Base-by-base conservation (phyloP, 2,329 filamentous ascomycete species). In the Cytospora leucostoma region DNA sequence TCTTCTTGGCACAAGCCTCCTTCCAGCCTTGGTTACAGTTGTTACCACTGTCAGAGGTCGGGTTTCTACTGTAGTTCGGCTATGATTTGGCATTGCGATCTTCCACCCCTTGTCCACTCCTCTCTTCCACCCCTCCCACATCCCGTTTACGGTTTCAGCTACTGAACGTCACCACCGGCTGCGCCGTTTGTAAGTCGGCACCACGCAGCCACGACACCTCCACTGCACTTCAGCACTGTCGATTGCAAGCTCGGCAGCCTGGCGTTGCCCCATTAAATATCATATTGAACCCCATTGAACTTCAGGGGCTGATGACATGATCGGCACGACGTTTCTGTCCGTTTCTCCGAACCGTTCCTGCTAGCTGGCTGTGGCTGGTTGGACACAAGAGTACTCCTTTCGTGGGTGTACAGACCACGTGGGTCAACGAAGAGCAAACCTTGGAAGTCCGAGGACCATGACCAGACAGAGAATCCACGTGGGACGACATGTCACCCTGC, bases 161-260 rank as follows among this genome's bases (percentile, higher is more conserved):
- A 54, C 51, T 33, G 38, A 61, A 61, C 51, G 51, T 50, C 53
- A 55, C 32, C 38, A 55, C 44, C 44, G 49, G 58, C 58, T 61
- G 58, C 58, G 51, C 51, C 51, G 50, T 35, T 52, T 49, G 58
- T 60, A 27, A 27, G 27, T 27, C 27, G 27, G 27, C 4, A 27
- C 27, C 27, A 27, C 27, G 27, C 27, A 27, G 27, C n/a, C n/a
- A 47, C 50, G 58, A 38, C 37, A 44, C 19, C 56, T 27, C 56
- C 56, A 55, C 51, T 32, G 19, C 19, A 21, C 17, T 15, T 32
- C 21, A 27, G 37, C 59, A 32, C 40, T 55, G 59, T 55, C 59
- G 59, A 61, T 55, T 61, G 52, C 51, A 61, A 61, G 59, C 38
- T 61, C 59, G 59, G 38, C 51, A 55, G 51, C 37, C 59, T 61